Evolutionary conservation across 129 eudicot species (phyloP).

Genomic region (Flaveria robusta): DNA sequence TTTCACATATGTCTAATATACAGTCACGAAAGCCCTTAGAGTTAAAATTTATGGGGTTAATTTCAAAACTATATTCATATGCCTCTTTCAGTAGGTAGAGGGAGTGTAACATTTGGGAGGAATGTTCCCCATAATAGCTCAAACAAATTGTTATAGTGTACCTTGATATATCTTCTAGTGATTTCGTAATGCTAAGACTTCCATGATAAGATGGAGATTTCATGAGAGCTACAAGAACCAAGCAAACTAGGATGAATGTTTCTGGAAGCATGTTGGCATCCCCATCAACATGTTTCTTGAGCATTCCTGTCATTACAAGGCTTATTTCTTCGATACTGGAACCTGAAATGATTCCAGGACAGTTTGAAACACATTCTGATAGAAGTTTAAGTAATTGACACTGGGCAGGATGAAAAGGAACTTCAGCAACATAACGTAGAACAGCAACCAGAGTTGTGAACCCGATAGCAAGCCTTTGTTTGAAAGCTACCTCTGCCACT

Average conservation of each 20-base stretch:
- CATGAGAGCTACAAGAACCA: constrained; percentile 71
- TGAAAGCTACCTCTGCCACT: constrained; percentile 66
- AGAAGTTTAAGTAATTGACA: constrained; percentile 65
- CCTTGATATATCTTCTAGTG: constrained; percentile 62
- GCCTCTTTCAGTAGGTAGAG: constrained; percentile 85
- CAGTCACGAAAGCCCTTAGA: constrained; percentile 44
- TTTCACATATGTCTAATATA: constrained; percentile 59
- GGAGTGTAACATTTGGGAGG: constrained; percentile 61
- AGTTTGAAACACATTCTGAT: constrained; percentile 56
- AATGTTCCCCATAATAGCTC: constrained; percentile 41
- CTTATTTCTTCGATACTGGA: constrained; percentile 65
- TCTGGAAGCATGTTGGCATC: constrained; percentile 79
- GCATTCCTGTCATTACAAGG: constrained; percentile 56
- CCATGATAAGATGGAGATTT: constrained; percentile 71
- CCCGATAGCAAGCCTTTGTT: constrained; percentile 83
- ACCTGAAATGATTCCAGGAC: constrained; percentile 82
- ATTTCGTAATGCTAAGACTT: constrained; percentile 41
- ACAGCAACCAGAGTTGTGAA: constrained; percentile 75
- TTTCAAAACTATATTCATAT: constrained; percentile 54
- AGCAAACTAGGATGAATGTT: constrained; percentile 68
- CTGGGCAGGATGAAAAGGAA: constrained; percentile 89
- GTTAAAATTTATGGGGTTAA: constrained; percentile 29
- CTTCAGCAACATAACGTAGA: constrained; percentile 72
- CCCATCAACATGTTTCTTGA: constrained; percentile 69
- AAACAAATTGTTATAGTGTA: constrained; percentile 51